A percentile compares a stretch with the other conserved stretches of the same genome.
These are phyloP conservation scores for Vigna nakashimae DNA, from an alignment of 306 rosid genomes.

Conservation along the genomic window DNA sequence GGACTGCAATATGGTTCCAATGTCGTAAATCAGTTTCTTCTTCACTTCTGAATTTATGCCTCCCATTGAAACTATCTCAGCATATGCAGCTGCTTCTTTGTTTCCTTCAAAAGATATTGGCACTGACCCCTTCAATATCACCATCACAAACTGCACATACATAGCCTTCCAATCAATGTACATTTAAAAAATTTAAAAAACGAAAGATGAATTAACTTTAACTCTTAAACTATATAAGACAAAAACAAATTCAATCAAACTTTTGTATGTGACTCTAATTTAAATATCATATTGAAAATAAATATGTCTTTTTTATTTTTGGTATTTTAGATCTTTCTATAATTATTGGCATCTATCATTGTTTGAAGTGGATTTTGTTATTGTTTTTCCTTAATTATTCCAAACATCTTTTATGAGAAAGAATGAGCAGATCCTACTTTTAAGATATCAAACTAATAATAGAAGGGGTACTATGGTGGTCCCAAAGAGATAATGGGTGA, in stretches of 20 bases:
- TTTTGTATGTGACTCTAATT: no score
- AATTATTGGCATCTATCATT: no score
- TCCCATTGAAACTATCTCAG: slow-evolving; percentile 87
- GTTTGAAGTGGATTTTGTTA: background rate
- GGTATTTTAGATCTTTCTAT: no score
- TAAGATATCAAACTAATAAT: slow-evolving; percentile 7
- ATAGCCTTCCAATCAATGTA: background rate
- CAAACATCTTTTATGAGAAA: background rate
- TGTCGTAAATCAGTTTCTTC: slow-evolving; percentile 65
- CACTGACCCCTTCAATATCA: slow-evolving; percentile 85
- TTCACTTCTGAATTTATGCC: slow-evolving; percentile 78
- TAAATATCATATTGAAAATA: no score
- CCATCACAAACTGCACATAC: slow-evolving; percentile 83
- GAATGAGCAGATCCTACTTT: background rate
- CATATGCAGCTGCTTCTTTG: slow-evolving; percentile 81
- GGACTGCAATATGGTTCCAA: slow-evolving; percentile 71
- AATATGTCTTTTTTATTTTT: no score
- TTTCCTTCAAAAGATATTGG: slow-evolving; percentile 66
- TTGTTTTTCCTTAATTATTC: background rate
- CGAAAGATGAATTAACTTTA: no score
- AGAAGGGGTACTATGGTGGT: background rate
- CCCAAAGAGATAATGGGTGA: slow-evolving; percentile 2
- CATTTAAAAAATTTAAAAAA: no score
- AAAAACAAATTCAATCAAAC: no score
- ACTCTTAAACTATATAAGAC: no score